Evolutionary conservation across 108 stramenopile species (phyloP), one percentile per base, ranked within the genome.

Genomic region (Stephanodiscus triporus): DNA sequence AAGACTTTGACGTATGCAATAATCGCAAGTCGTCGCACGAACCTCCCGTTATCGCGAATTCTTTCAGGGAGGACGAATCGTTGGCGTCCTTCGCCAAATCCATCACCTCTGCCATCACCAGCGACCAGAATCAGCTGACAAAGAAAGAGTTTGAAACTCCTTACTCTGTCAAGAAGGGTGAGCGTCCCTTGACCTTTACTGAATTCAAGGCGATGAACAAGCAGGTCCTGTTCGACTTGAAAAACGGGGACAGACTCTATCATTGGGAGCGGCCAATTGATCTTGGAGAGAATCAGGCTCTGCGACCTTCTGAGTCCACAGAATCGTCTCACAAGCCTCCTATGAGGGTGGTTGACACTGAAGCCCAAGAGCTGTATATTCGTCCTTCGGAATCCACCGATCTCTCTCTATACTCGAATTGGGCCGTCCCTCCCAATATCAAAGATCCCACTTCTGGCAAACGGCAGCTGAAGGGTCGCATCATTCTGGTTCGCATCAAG

Each of bases 401-500:
- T n/a, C 60, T 61, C 0, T 61, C 60, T 1, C 22, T 37, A 8
- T 61, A 42, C 19, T 61, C 60, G n/a, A 61, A 61, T 42, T 61
- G 60, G 60, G 60, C 36, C 3, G 37, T 19, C 19, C 36, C 29
- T 40, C 60, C 60, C 36, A 5, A 37, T 9, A 23, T 6, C 7
- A 43, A 61, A 23, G 22, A 19, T 27, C 53, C 53, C 53, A 51
- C 63, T 1, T 57, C 62, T 0, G 56, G 65, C 9, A 71, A 71
- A 53, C 29, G 77, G 61, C 32, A 65, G 36, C 62, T 78, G 50
- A 78, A 78, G 64, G 77, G 77, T 5, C 70, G 77, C 22, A 57
- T 78, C 10, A 48, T 78, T 11, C 63, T 78, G 14, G 32, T 72
- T 19, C 70, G 65, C 11, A 67, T 78, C 30, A 62, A 68, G 48